Base-by-base conservation (phyloP, 768 basidiomycete genomes). In the Russula brevipes region DNA sequence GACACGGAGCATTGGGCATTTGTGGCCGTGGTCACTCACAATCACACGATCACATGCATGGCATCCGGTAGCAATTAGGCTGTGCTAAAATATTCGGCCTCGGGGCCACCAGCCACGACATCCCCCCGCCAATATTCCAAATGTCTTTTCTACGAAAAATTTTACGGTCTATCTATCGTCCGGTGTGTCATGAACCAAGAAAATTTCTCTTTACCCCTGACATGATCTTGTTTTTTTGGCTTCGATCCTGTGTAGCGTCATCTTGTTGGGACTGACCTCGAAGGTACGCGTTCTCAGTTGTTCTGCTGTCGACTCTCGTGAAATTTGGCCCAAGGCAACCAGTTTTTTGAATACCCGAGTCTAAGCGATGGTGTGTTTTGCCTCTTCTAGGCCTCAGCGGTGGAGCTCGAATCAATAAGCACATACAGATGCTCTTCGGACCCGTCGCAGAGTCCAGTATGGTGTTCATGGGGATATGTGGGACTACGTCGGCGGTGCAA, bases 321-420 rank as follows among this genome's bases (percentile, higher is more conserved):
- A 54, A 31, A 17, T 31, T 35, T 58, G 7, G 11, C 39, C 31
- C n/a, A 5, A 68, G 61, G 61, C 35, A 68, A 68, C 54, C 39
- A 54, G 39, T 68, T 66, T 17, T 68, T 16, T 41, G 67, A 68
- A 47, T 67, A 63, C 16, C 65, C 61, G n/a, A 66, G 65, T 47
- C 33, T 59, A 36, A 38, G 51, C 2, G 36, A 60, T 36, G 67
- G 65, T 63, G n/a, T 52, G 66, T 59, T 16, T 56, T 17, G 41
- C 8, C 10, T 16, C 2, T 17, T 46, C 31, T 52, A 24, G 16
- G 30, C 39, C 24, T 24, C 24, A 39, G 38, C 5, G 39, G 41
- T 9, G 9, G 14, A 1, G 17, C 31, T 47, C 10, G 16, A 47
- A 16, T 30, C 6, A 12, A 54, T 42, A 38, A 33, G 16, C 31